Percentiles rank a stretch among this genome's conserved stretches.
Evolutionary conservation across 2,329 filamentous ascomycete species (phyloP).

Genomic region (Orbilia javanica): DNA sequence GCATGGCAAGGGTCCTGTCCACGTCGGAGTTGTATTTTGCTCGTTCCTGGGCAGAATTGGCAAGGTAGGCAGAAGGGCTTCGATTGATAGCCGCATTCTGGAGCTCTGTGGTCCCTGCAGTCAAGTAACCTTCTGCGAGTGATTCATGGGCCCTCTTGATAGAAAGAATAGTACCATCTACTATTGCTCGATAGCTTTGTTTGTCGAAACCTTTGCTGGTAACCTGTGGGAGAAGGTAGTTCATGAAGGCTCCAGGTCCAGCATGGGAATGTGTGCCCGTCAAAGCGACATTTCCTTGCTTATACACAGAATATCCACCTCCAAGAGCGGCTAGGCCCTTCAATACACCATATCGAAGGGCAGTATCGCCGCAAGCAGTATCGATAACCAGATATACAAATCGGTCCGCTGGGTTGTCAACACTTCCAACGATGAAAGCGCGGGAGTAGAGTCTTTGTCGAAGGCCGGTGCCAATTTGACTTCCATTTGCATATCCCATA

Average conservation of each 20-base stretch:
- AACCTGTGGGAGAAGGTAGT: slow-evolving; percentile 92
- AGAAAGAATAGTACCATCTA: slow-evolving; percentile 84
- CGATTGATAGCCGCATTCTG: slow-evolving; percentile 86
- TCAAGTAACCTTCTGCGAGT: slow-evolving; percentile 77
- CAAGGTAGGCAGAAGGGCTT: slow-evolving; percentile 86
- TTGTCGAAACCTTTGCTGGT: slow-evolving; percentile 87
- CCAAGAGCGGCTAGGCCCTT: slow-evolving; percentile 78
- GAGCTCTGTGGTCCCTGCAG: slow-evolving; percentile 77
- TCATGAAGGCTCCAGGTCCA: slow-evolving; percentile 91
- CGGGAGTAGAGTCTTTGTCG: slow-evolving; percentile 89
- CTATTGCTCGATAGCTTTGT: slow-evolving; percentile 89
- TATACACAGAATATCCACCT: slow-evolving; percentile 76
- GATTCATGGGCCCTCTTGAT: slow-evolving; percentile 83
- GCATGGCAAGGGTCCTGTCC: slow-evolving; percentile 75
- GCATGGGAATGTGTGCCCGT: slow-evolving; percentile 95
- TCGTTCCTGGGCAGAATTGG: slow-evolving; percentile 83
- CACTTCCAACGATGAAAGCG: slow-evolving; percentile 85
- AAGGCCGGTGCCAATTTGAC: slow-evolving; percentile 83
- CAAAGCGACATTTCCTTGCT: slow-evolving; percentile 83
- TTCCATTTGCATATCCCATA: slow-evolving; percentile 90
- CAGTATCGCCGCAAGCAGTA: slow-evolving; percentile 88
- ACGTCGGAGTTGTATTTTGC: slow-evolving; percentile 71
- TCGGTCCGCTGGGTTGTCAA: slow-evolving; percentile 75
- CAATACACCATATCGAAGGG: slow-evolving; percentile 86
- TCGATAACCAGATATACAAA: slow-evolving; percentile 91